Evolutionary conservation across 345 rosid species (phyloP), one percentile per base, ranked within the genome.

Genomic region (Barbarea vulgaris): DNA sequence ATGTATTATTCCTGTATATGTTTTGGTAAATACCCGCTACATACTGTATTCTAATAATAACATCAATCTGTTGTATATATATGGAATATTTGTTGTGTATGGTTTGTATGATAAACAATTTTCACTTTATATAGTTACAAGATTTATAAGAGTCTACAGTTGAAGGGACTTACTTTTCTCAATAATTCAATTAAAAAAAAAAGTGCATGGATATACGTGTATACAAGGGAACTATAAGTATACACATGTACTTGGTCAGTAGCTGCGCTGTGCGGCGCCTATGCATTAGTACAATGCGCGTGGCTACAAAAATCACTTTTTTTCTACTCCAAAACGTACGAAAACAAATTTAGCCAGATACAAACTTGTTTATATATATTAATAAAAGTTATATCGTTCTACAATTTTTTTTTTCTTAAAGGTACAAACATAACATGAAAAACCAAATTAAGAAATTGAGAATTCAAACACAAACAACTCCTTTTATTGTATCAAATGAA

Each of bases 401-500:
- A 59, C 72, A 67, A 6, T 42, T 48, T 66, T 10, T 42, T 48
- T 66, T 57, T 19, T 67, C 67, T 27, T 50, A 19, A 39, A 48
- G 30, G 3, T 37, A 67, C 54, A 67, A 67, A 18, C 73, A 37
- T 19, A 25, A 75, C 36, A 53, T 24, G 17, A 54, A 68, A 54
- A 39, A 50, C 59, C 12, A 54, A 25, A 28, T n/a, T n/a, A 2
- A 39, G 37, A 68, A 54, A 39, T 37, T 39, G 41, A 54, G 13
- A 53, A 39, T 17, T 12, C 19, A 64, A 73, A 73, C 64, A 55
- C 37, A 73, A 64, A 73, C 72, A 46, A 17, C 9, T 18, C 30
- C 51, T 67, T 66, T 74, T 67, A 67, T 75, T 75, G 78, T 57
- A 67, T 64, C 64, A 76, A 51, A 19, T 53, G 12, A 52, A 19